Evolutionary conservation across 2,329 filamentous ascomycete species (phyloP).

Genomic region (Byssothecium circinans): DNA sequence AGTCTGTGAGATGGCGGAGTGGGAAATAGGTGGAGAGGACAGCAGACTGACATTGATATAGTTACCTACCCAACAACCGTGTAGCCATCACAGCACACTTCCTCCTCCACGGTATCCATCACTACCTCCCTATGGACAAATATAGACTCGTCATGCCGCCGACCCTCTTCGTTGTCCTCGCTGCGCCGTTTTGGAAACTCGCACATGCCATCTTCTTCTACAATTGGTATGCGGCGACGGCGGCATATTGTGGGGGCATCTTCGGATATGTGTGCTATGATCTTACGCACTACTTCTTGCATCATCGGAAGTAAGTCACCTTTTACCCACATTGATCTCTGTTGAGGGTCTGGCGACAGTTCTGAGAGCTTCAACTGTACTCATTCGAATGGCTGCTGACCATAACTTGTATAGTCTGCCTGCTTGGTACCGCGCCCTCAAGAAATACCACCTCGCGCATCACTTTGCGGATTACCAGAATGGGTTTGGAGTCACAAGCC

Average conservation of each 20-base stretch:
- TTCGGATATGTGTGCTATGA: slow-evolving; percentile 98
- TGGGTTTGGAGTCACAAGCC: slow-evolving; percentile 93
- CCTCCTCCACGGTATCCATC: slow-evolving; percentile 92
- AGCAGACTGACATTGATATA: slow-evolving; percentile 41
- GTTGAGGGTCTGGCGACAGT: too few relatives aligned
- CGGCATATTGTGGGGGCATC: slow-evolving; percentile 84
- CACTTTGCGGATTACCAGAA: slow-evolving; percentile 98
- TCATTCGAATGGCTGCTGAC: slow-evolving; percentile 10
- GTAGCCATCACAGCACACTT: slow-evolving; percentile 87
- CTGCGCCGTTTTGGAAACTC: slow-evolving; percentile 88
- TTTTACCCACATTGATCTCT: neutral
- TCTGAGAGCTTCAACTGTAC: too few relatives aligned
- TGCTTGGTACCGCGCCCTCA: slow-evolving; percentile 83
- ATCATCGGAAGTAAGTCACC: slow-evolving; percentile 75
- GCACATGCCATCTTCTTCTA: slow-evolving; percentile 80
- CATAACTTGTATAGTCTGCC: slow-evolving; percentile 77
- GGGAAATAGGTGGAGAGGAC: slow-evolving; percentile 19
- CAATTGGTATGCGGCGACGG: slow-evolving; percentile 79
- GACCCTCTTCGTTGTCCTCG: slow-evolving; percentile 78
- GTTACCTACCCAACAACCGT: slow-evolving; percentile 87
- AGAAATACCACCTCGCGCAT: slow-evolving; percentile 96
- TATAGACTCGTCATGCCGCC: slow-evolving; percentile 98
- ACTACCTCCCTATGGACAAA: slow-evolving; percentile 99
- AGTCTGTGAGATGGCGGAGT: too few relatives aligned
- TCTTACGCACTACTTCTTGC: slow-evolving; percentile 96